A percentile compares a stretch with the other conserved stretches of the same genome.
Conservation (phyloP, 768 basidiomycete genomes). For the Lentinula raphanica region DNA sequence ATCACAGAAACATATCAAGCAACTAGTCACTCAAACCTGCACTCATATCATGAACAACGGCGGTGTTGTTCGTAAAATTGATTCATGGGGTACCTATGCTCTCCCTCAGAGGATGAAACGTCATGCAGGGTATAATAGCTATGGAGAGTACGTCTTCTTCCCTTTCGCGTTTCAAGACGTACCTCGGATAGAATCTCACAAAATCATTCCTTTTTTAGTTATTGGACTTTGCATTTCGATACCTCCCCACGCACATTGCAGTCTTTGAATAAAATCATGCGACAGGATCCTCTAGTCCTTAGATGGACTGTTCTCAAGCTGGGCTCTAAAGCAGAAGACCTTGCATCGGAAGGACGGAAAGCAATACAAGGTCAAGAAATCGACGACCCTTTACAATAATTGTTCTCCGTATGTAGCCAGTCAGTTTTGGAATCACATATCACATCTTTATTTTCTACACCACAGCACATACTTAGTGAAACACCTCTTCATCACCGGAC, state of each 20-base stretch:
- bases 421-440: not conserved
- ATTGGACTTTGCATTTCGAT: conserved; percentile 91
- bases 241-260: conserved; percentile 67
- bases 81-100: conserved; percentile 67
- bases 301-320: conserved; percentile 78
- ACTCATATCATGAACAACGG: conserved; percentile 68
- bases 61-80: conserved; percentile 76
- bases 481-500: conserved; percentile 19
- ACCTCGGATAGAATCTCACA: not conserved
- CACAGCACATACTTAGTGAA: conserved; percentile 2
- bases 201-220: conserved; percentile 38
- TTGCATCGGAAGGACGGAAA: conserved; percentile 49
- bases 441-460: conserved; percentile 16
- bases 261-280: conserved; percentile 61
- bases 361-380: conserved; percentile 25
- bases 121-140: conserved; percentile 46
- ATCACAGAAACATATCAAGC: conserved; percentile 71
- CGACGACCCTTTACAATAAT: not conserved
- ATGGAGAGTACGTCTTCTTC: conserved; percentile 72
- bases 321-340: conserved; percentile 67
- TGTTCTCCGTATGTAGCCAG: not conserved
- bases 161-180: not conserved
- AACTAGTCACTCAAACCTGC: conserved; percentile 67
- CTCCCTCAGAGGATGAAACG: conserved; percentile 73
- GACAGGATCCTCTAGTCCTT: conserved; percentile 77